Base-by-base conservation (phyloP, 768 basidiomycete genomes). In the Galerina marginata region DNA sequence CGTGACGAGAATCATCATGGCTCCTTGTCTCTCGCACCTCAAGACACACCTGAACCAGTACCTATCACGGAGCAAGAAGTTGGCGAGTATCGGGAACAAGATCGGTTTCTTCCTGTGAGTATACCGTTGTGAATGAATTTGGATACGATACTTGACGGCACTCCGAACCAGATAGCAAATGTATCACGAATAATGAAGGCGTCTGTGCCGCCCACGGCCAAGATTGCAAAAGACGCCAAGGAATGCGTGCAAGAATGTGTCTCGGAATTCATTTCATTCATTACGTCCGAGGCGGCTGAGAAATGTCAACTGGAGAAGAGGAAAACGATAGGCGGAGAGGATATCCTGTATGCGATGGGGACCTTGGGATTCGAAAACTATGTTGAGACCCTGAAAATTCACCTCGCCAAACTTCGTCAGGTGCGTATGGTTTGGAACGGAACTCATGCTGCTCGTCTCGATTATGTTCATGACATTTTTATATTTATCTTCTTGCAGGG, bases 211-310 rank as follows among this genome's bases (percentile, higher is more conserved):
- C 78, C 88, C 0, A 91, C 91, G 16, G 93, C 96, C 44, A 99
- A 99, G 78, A 96, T 98, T 69, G 92, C 93, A 7, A 98, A 98
- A 74, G 96, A 99, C 75, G 95, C 95, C 46, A 99, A 99, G 73
- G 96, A 99, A 77, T 95, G 93, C 75, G 94, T 98, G 44, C 96
- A 99, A 74, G 96, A 98, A 77, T 97, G 96, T 76, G 94, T 97
- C 57, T 95, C 92, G 44, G 96, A 99, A 78, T 99, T 97, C 81
- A 98, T 99, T 74, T 89, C 88, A 67, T 99, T 99, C 83, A 95
- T 99, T 78, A 97, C 96, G 29, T 92, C 90, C 45, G 96, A 99
- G 74, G 96, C 96, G 4, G 94, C 93, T 14, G 96, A 98, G 75
- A 94, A 94, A 69, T 96, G 95, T 65, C 86, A 91, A 71, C 81